Evolutionary conservation across 106 monocot species (phyloP).

Genomic region (Platanthera guangdongensis): DNA sequence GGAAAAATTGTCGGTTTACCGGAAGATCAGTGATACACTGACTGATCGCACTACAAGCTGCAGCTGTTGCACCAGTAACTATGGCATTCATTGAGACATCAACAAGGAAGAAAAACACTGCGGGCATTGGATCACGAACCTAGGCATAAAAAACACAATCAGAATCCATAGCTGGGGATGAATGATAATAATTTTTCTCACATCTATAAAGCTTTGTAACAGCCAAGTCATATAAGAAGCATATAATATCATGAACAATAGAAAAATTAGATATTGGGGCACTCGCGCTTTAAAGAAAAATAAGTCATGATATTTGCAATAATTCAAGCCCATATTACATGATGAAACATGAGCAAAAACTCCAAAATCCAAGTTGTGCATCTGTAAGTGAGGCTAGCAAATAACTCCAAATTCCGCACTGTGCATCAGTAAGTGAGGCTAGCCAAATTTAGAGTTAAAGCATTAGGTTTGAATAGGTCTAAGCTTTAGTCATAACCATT

Average conservation of each 20-base stretch:
- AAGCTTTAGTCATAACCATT: too few relatives aligned
- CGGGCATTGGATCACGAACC: slow-evolving; percentile 99
- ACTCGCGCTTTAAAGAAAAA: not conserved
- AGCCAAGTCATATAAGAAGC: not conserved
- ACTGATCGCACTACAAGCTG: slow-evolving; percentile 87
- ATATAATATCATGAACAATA: not conserved
- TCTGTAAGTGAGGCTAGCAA: not conserved
- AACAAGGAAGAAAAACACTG: slow-evolving; percentile 92
- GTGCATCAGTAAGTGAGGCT: too few relatives aligned
- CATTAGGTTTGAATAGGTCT: too few relatives aligned
- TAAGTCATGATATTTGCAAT: not conserved
- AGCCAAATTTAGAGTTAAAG: too few relatives aligned
- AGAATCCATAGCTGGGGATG: not conserved
- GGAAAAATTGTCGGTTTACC: slow-evolving; percentile 33
- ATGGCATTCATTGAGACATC: slow-evolving; percentile 98
- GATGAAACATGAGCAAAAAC: not conserved
- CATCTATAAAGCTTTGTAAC: too few relatives aligned
- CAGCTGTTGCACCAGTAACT: slow-evolving; percentile 92
- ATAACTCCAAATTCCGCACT: too few relatives aligned
- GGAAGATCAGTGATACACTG: slow-evolving; percentile 95
- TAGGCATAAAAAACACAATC: slow-evolving; percentile 16
- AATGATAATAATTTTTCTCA: too few relatives aligned
- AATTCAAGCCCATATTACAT: not conserved
- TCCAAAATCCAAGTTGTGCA: not conserved
- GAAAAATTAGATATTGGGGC: not conserved